A percentile compares a stretch with the other conserved stretches of the same genome.
Evolutionary conservation across 2,329 filamentous ascomycete genomes (phyloP).

Genomic region (Trichophyton mentagrophytes): DNA sequence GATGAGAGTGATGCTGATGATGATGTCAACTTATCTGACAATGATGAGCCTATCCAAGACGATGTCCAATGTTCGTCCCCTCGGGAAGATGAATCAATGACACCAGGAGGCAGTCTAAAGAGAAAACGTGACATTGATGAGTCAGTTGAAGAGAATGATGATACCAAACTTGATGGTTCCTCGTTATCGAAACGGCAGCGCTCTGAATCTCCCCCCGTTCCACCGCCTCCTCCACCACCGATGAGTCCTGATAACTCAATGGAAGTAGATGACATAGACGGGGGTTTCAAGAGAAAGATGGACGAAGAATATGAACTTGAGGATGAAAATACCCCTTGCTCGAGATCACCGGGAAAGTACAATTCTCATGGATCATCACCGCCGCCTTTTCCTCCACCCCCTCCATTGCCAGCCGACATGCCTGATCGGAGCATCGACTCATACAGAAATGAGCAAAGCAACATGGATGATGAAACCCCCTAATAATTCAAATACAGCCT

Average conservation of each 20-base stretch:
- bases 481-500: background rate
- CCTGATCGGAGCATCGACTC: constrained; percentile 10
- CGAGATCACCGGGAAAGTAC: background rate
- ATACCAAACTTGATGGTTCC: constrained; percentile 11
- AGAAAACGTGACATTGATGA: constrained; percentile 15
- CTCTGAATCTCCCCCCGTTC: constrained; percentile 16
- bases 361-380: background rate
- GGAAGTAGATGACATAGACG: background rate
- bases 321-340: background rate
- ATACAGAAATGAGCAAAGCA: constrained; percentile 8
- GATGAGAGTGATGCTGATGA: constrained; percentile 18
- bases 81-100: constrained; percentile 20
- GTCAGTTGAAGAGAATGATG: constrained; percentile 14
- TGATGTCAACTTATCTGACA: constrained; percentile 30
- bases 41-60: constrained; percentile 27
- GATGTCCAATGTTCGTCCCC: constrained; percentile 35
- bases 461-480: background rate
- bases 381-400: constrained; percentile 13
- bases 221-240: constrained; percentile 23
- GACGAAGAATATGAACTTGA: background rate
- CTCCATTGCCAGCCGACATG: constrained; percentile 18
- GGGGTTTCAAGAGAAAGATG: background rate
- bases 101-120: constrained; percentile 12
- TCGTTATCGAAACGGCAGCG: constrained; percentile 15
- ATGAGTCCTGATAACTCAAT: background rate